Evolutionary conservation across 140 eudicot species (phyloP).

Genomic region (Erigeron philadelphicus): DNA sequence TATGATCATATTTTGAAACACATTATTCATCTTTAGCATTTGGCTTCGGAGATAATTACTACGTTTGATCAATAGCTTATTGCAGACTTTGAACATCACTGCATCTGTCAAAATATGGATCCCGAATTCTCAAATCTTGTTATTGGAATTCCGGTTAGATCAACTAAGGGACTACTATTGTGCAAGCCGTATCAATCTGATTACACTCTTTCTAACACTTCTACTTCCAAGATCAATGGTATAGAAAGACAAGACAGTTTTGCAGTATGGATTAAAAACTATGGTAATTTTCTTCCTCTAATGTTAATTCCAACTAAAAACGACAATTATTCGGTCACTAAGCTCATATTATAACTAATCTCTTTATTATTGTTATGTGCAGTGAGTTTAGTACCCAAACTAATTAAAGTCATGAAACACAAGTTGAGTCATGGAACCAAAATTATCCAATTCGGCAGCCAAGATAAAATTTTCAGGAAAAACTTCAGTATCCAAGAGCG

Average conservation of each 20-base stretch:
- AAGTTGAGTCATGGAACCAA: conserved; percentile 45
- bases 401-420: conserved; percentile 34
- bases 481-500: conserved; percentile 28
- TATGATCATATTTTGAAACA: background rate
- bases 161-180: conserved; percentile 18
- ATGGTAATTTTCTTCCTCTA: conserved; percentile 29
- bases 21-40: conserved; percentile 13
- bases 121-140: conserved; percentile 11
- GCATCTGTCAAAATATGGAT: conserved; percentile 23
- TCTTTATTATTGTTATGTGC: conserved; percentile 12
- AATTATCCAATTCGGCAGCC: conserved; percentile 35
- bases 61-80: background rate
- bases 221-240: conserved; percentile 26
- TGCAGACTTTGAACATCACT: background rate
- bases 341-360: background rate
- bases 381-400: conserved; percentile 35
- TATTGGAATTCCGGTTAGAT: conserved; percentile 21
- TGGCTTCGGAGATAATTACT: background rate
- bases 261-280: conserved; percentile 31
- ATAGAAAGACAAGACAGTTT: conserved; percentile 29
- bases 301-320: background rate
- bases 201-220: conserved; percentile 25
- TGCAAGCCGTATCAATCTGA: conserved; percentile 21
- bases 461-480: conserved; percentile 29
- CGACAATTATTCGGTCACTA: background rate